Evolutionary conservation across 805 yeast genomes (phyloP).

Genomic region (Nadsonia fulvescens): DNA sequence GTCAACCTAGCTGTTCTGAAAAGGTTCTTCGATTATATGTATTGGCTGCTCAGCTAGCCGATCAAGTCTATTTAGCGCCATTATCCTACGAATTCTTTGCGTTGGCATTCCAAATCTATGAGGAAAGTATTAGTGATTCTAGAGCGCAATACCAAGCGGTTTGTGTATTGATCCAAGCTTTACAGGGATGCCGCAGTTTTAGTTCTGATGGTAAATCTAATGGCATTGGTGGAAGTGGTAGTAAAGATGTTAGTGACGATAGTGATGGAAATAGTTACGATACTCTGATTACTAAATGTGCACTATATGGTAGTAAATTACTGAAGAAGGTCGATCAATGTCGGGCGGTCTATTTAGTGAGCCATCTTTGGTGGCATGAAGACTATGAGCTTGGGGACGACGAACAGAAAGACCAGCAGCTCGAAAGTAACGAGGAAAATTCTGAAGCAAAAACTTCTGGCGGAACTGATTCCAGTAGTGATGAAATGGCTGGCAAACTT

Average conservation of each 20-base stretch:
- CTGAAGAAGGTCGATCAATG: constrained; percentile 90
- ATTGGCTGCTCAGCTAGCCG: constrained; percentile 59
- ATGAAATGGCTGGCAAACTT: background rate
- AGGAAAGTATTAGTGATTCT: constrained; percentile 39
- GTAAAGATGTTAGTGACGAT: too few species aligned
- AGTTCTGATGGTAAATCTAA: too few species aligned
- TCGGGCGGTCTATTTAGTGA: constrained; percentile 69
- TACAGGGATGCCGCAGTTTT: constrained; percentile 34
- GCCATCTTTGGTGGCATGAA: constrained; percentile 96
- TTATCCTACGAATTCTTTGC: constrained; percentile 77
- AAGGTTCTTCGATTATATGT: constrained; percentile 29
- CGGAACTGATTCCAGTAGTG: constrained; percentile 6
- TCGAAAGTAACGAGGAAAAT: constrained; percentile 36
- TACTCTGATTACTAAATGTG: constrained; percentile 63
- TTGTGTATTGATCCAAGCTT: constrained; percentile 29
- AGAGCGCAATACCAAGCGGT: constrained; percentile 35
- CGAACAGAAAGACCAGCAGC: too few species aligned
- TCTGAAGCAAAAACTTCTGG: constrained; percentile 25
- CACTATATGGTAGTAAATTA: constrained; percentile 74
- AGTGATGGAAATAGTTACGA: too few species aligned
- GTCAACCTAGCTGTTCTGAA: constrained; percentile 22
- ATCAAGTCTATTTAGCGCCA: constrained; percentile 52
- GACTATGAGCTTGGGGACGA: too few species aligned
- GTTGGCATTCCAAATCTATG: constrained; percentile 74
- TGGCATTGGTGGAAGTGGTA: too few species aligned